A percentile compares a stretch with the other conserved stretches of the same genome.
phyloP scores from a whole-genome alignment of 495 filamentous ascomycete species.

The Oidiodendron maius region DNA sequence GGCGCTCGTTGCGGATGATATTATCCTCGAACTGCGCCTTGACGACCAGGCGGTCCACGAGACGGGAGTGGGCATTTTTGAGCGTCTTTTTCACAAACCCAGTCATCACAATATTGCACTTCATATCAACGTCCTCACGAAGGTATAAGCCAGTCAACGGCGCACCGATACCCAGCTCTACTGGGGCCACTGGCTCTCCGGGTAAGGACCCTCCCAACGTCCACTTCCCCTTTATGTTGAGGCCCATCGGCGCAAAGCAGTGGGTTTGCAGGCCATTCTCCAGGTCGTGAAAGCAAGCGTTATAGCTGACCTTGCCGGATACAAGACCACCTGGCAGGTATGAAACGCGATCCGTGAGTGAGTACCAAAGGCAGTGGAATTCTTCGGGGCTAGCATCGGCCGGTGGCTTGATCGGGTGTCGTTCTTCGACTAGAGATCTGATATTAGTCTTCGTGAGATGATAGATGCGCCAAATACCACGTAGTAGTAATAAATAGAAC shows the following conservation, averaged over 20 bases:
- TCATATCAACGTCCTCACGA: conserved; percentile 70
- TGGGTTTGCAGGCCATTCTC: conserved; percentile 67
- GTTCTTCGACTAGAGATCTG: conserved; percentile 64
- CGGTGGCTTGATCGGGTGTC: conserved; percentile 57
- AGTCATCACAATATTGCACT: conserved; percentile 67
- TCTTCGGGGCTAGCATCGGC: conserved; percentile 58
- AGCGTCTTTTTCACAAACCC: conserved; percentile 70
- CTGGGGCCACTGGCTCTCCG: conserved; percentile 51
- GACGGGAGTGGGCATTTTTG: conserved; percentile 58
- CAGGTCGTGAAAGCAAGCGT: conserved; percentile 67
- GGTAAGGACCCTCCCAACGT: conserved; percentile 54
- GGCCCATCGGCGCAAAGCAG: conserved; percentile 59
- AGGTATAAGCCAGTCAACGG: conserved; percentile 65
- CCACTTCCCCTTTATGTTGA: conserved; percentile 69
- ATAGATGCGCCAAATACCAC: too few species aligned
- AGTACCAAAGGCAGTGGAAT: conserved; percentile 64
- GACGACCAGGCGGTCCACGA: conserved; percentile 59
- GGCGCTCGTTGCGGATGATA: conserved; percentile 3
- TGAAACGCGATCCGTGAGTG: conserved; percentile 61
- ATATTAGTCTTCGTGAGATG: conserved; percentile 74
- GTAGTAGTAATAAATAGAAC: too few species aligned
- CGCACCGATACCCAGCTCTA: conserved; percentile 54
- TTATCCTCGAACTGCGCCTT: conserved; percentile 40
- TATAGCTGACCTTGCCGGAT: conserved; percentile 65
- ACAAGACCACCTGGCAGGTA: conserved; percentile 64